Conservation (phyloP, 305 asterid species). For the Solanum hybrid region DNA sequence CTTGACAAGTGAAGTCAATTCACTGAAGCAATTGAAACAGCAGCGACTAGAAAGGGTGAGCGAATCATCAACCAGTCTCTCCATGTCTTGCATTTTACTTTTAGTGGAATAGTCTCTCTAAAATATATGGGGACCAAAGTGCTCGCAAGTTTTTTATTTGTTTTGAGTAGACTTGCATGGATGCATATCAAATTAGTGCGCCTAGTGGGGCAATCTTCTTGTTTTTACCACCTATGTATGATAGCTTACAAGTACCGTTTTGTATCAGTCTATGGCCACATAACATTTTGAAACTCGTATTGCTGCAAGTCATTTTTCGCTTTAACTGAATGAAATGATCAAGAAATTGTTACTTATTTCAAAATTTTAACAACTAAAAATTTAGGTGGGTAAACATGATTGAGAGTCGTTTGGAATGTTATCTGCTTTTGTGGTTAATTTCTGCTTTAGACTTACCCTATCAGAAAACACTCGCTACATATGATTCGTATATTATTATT, state of each 20-base stretch:
- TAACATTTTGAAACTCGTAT: neutral
- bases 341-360: neutral
- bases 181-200: neutral
- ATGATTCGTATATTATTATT: neutral
- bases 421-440: neutral
- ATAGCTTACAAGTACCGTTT: neutral
- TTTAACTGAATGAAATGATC: neutral
- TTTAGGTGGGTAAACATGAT: neutral
- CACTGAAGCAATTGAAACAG: conserved; percentile 57
- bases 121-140: neutral
- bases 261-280: neutral
- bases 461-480: neutral
- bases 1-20: conserved; percentile 45
- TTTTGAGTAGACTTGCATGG: neutral
- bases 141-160: neutral
- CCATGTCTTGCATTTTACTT: neutral
- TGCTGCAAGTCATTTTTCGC: neutral
- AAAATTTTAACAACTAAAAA: neutral
- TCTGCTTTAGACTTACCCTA: neutral
- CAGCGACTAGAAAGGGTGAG: conserved; percentile 46
- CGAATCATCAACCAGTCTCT: neutral
- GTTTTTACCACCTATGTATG: neutral
- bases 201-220: neutral
- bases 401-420: neutral
- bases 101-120: neutral